These are phyloP conservation scores for Stentor coeruleus DNA, from an alignment of 73 alveolate genomes.

Conservation along the genomic window DNA sequence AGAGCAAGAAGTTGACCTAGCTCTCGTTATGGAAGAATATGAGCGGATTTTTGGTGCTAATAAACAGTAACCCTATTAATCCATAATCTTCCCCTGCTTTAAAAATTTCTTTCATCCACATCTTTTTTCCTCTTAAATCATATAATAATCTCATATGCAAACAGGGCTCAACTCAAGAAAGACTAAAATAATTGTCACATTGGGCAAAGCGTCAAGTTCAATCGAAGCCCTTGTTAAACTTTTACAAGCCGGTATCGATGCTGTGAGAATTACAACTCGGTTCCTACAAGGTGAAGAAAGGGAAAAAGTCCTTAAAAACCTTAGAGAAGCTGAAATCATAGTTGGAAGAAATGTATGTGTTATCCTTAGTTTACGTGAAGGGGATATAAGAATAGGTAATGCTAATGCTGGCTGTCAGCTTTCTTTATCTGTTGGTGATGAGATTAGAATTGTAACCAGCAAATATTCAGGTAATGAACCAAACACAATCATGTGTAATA, in stretches of 20 bases:
- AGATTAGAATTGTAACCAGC: neutral
- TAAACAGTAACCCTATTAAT: too few species aligned
- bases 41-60: neutral
- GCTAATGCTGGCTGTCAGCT: neutral
- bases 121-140: too few species aligned
- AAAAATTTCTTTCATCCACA: too few species aligned
- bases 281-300: neutral
- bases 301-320: neutral
- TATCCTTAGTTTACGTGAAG: constrained; percentile 12
- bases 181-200: constrained; percentile 7
- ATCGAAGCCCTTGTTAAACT: neutral
- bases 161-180: too few species aligned
- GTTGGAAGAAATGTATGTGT: constrained; percentile 4
- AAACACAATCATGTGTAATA: neutral
- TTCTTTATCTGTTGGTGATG: neutral
- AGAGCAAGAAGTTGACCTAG: neutral
- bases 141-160: too few species aligned
- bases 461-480: neutral
- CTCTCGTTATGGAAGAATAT: neutral
- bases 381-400: constrained; percentile 9
- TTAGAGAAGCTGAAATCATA: constrained; percentile 3
- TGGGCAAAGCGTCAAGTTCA: constrained; percentile 15
- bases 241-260: constrained; percentile 12
- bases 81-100: too few species aligned
- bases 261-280: neutral